Evolutionary conservation across 305 asterid genomes (phyloP), one percentile per base, ranked within the genome.

Genomic region (Fraxinus platypoda): DNA sequence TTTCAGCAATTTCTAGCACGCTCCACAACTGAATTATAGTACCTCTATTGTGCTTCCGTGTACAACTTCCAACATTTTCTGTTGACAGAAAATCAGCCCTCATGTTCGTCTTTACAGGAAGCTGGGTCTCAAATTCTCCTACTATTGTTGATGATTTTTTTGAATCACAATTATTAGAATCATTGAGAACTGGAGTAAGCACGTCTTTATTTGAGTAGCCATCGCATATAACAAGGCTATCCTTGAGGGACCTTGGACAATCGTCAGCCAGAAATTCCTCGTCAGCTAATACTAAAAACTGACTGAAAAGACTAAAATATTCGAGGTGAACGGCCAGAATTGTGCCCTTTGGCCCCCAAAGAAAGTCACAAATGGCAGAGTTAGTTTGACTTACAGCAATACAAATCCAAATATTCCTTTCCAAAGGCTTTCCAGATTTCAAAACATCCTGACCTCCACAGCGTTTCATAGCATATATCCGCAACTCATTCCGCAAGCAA

Each of bases 321-420:
- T 88, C 80, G 8, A 84, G 86, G 80, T 94, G 97, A 88, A 93
- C 90, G 78, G 90, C 89, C 85, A 91, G 82, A 81, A 89, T 80
- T 38, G 90, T 87, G 74, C 95, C 95, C 85, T 90, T 94, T 77
- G 99, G 97, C 72, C 98, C 98, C 99, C 99, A 96, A 81, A 88
- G 91, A 84, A 96, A 94, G 82, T 93, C 93, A n/a, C 83, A 88
- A 82, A 90, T 88, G 75, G 88, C 85, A 82, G 94, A 93, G 85
- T 85, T 57, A 81, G 87, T 88, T 80, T 83, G 87, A 82, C 82
- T 85, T 75, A 81, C 87, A 30, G 98, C 98, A 83, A 94, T 87
- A 84, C 98, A 93, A 54, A 89, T 80, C 98, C 98, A 96, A 78
- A 90, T 82, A 87, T 87, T 89, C 81, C 81, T 90, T 84, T 93